Percentiles rank a stretch among this genome's conserved stretches.
phyloP scores from a whole-genome alignment of 805 yeast genomes.

The Groenewaldozyma salmanticensis region DNA sequence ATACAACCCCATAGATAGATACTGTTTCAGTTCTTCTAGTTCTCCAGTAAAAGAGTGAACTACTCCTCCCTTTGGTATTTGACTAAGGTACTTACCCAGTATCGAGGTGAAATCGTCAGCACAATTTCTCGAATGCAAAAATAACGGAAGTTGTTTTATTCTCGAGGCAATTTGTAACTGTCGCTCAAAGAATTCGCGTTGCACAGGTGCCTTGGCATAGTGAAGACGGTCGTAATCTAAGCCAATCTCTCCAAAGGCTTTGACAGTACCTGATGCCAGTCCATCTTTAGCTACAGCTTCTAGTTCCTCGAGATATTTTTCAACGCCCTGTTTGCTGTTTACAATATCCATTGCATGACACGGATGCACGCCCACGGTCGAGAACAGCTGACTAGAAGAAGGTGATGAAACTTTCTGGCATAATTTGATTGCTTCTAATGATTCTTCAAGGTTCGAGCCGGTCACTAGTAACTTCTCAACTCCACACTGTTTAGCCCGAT shows the following conservation, averaged over 20 bases:
- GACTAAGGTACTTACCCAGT: constrained; percentile 50
- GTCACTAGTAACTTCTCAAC: constrained; percentile 71
- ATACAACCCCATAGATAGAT: constrained; percentile 52
- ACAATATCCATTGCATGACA: constrained; percentile 62
- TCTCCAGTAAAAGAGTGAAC: constrained; percentile 95
- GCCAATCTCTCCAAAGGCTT: constrained; percentile 93
- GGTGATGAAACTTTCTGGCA: constrained; percentile 31
- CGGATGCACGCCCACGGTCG: constrained; percentile 95
- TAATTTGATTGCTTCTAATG: constrained; percentile 49
- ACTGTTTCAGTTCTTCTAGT: constrained; percentile 44
- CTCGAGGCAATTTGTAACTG: constrained; percentile 57
- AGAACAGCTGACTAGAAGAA: constrained; percentile 27
- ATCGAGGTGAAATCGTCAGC: constrained; percentile 66
- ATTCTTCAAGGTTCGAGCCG: constrained; percentile 68
- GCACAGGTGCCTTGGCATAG: constrained; percentile 61
- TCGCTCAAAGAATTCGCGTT: constrained; percentile 51
- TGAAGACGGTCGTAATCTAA: constrained; percentile 86
- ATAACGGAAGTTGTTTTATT: constrained; percentile 55
- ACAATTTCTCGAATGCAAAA: constrained; percentile 83
- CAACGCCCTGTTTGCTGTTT: constrained; percentile 22
- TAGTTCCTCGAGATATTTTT: constrained; percentile 41
- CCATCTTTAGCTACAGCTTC: constrained; percentile 36
- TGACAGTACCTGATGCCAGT: constrained; percentile 38
- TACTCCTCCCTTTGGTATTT: constrained; percentile 51
- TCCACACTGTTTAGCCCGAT: constrained; percentile 53